Percentiles rank a stretch among this genome's conserved stretches.
These are phyloP conservation scores for Pseudocercospora vitis DNA, from an alignment of 2,329 filamentous ascomycete species.

Conservation along the genomic window DNA sequence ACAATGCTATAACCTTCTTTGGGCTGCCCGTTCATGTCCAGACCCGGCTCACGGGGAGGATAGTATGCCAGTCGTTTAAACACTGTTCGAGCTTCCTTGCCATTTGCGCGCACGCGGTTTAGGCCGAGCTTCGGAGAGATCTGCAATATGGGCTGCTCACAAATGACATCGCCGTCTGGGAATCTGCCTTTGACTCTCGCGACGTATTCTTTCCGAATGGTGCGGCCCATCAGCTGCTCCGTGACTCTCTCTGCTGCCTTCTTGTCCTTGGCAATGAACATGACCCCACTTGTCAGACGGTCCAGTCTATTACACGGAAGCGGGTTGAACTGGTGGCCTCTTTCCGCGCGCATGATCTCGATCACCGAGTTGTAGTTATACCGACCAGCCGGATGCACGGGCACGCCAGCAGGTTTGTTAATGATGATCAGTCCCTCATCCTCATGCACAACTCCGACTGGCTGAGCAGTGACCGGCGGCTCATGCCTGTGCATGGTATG, in stretches of 20 bases:
- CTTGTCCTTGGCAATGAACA: slow-evolving; percentile 92
- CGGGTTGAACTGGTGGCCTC: slow-evolving; percentile 59
- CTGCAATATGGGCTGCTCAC: slow-evolving; percentile 87
- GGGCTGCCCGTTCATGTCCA: slow-evolving; percentile 21
- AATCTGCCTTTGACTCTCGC: slow-evolving; percentile 89
- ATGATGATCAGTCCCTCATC: slow-evolving; percentile 93
- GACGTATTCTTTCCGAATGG: slow-evolving; percentile 92
- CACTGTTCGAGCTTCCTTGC: slow-evolving; percentile 84
- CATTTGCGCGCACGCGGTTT: slow-evolving; percentile 90
- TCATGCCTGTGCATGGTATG: slow-evolving; percentile 96
- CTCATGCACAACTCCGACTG: slow-evolving; percentile 83
- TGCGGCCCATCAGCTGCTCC: slow-evolving; percentile 73
- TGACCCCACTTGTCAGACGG: slow-evolving; percentile 88
- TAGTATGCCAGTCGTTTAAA: slow-evolving; percentile 95
- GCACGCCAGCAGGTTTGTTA: slow-evolving; percentile 92
- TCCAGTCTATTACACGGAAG: slow-evolving; percentile 90
- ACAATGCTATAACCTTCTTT: slow-evolving; percentile 81
- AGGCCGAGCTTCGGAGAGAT: slow-evolving; percentile 94
- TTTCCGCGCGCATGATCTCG: slow-evolving; percentile 85
- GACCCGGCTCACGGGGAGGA: slow-evolving; percentile 45
- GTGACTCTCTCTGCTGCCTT: slow-evolving; percentile 76
- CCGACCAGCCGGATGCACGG: slow-evolving; percentile 89
- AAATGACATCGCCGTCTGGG: slow-evolving; percentile 85
- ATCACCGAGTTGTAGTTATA: slow-evolving; percentile 95
- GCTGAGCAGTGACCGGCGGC: slow-evolving; percentile 80